Percentiles rank a stretch among this genome's conserved stretches.
Evolutionary conservation across 768 basidiomycete genomes (phyloP).

Genomic region (Podaxis mareebaensis): DNA sequence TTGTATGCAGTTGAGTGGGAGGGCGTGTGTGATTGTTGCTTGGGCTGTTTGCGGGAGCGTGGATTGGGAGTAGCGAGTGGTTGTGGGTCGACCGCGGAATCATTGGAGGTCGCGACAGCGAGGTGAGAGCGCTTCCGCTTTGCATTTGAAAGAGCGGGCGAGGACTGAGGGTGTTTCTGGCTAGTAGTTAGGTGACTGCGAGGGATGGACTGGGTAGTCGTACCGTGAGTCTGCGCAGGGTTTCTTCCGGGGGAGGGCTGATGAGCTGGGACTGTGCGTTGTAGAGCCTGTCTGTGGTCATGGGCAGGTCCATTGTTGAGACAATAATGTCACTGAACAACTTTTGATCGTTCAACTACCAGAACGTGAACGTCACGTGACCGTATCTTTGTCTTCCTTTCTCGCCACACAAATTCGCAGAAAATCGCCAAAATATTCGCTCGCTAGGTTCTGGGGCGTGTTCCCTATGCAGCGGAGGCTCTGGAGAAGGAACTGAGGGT

Average conservation of each 20-base stretch:
- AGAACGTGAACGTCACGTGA: constrained; percentile 25
- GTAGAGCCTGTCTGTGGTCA: constrained; percentile 21
- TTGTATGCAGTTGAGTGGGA: background rate
- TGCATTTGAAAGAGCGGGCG: constrained; percentile 7
- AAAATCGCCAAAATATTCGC: background rate
- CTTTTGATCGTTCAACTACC: background rate
- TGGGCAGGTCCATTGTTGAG: background rate
- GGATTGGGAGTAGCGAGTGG: constrained; percentile 61
- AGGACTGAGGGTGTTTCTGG: background rate
- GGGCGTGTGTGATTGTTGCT: constrained; percentile 14
- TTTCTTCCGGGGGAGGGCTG: constrained; percentile 67
- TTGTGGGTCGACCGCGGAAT: constrained; percentile 29
- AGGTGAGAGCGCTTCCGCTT: constrained; percentile 40
- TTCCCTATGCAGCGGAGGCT: too few species aligned
- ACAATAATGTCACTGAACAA: background rate
- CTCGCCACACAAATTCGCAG: background rate
- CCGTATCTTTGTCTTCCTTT: constrained; percentile 9
- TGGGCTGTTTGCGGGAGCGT: constrained; percentile 46
- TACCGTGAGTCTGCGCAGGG: constrained; percentile 32
- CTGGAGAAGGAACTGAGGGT: too few species aligned
- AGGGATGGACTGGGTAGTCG: constrained; percentile 16
- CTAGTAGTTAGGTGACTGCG: background rate
- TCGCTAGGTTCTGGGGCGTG: too few species aligned
- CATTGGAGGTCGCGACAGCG: constrained; percentile 15
- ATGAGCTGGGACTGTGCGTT: constrained; percentile 38